Base-by-base conservation (phyloP, 768 basidiomycete genomes). In the Peribolospora baueri region DNA sequence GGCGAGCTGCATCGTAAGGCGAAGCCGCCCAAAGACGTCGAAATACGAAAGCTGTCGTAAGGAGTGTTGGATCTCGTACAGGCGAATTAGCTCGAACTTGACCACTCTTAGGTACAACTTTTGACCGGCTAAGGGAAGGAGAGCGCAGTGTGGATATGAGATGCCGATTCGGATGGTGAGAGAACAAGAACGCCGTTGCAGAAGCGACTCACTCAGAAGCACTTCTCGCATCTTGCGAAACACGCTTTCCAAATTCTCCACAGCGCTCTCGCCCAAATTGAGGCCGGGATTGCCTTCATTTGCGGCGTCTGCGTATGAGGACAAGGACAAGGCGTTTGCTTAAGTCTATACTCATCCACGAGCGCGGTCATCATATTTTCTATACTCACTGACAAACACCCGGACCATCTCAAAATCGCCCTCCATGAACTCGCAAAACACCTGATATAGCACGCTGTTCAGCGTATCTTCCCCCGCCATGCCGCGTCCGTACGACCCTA, bases 401-500 rank as follows among this genome's bases (percentile, higher is more conserved):
- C 81, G 75, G 63, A 86, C 79, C 65, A 84, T 76, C 64, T 86
- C 82, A n/a, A 87, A 69, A 67, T 87, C 84, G 5, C 84, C 85
- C 54, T 85, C 81, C 48, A 87, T 66, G 60, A 85, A 82, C 62
- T 88, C 85, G 57, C 76, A 78, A 64, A 86, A 76, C 8, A 84
- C 78, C 38, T 77, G 75, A 41, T 82, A 64, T 42, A 87, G 69
- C 13, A 85, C 83, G 53, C 76, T 74, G 51, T 77, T 72, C 54
- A 88, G 76, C 2, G 85, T 87, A 61, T 87, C 81, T 57, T 88
- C 82, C 0, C 81, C 80, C 1, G 25, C 25, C 25, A 25, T 25
- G 25, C 25, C 25, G 25, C 25, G 25, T 25, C 25, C 25, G 25
- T 25, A 25, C 25, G 25, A 25, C 25, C 25, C 25, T 25, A 25